Evolutionary conservation across 108 stramenopile species (phyloP), one percentile per base, ranked within the genome.

Genomic region (Poteriospumella lacustris): DNA sequence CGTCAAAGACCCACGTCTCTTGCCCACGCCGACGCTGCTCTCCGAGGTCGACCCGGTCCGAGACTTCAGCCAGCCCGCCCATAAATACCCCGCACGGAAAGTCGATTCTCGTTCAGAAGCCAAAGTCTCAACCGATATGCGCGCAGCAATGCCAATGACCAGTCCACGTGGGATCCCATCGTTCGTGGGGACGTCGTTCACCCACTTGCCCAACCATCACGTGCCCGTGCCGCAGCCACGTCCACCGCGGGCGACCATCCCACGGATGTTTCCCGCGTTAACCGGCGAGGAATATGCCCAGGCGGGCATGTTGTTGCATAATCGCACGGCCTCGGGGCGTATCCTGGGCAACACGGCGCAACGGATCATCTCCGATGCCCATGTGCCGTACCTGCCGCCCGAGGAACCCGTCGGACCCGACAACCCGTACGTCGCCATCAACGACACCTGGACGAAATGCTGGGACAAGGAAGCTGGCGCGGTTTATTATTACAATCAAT

Each of bases 401-500:
- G 70, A 73, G 9, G 70, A 12, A 3, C 70, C 70, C 9, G 44
- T 73, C 36, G 70, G 70, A 29, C 70, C 70, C 42, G 47, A 73
- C 31, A 73, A 73, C 36, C 70, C 70, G 5, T n/a, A 26, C 3
- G 3, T 33, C 26, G 41, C 12, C 26, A 42, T 73, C 3, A 73
- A 39, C 36, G 70, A 73, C 9, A 73, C 41, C 3, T 78, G 77
- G 77, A 78, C 68, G 2, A 31, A 42, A 38, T 62, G 59, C 67
- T 78, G 77, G 77, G 77, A 78, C 67, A 59, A 62, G 29, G 77
- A 78, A 62, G 77, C 60, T 43, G 77, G 77, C 43, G 28, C 67
- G 29, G 5, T 36, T 28, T 78, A 78, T 62, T 78, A 78, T 59
- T 78, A 64, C 44, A 78, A 78, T 59, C 28, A 59, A 19, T 29